These are phyloP conservation scores for Candida taoyuanica DNA, from an alignment of 805 yeast species.

Conservation along the genomic window DNA sequence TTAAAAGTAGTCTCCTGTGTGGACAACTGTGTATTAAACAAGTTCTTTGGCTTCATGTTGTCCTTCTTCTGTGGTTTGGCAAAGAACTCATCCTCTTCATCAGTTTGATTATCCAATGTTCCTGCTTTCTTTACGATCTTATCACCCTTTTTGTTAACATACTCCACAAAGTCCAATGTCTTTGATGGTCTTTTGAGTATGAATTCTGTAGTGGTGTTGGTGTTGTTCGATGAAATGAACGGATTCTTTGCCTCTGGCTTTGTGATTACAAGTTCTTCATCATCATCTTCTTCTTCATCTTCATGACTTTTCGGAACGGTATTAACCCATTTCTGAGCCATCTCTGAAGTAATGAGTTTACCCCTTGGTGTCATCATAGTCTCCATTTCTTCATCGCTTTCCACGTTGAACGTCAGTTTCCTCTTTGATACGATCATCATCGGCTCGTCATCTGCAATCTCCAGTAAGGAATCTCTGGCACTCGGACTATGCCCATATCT, in stretches of 20 bases:
- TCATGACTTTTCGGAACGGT: slow-evolving; percentile 13
- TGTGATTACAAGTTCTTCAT: slow-evolving; percentile 15
- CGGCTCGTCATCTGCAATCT: slow-evolving; percentile 4
- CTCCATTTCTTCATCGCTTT: slow-evolving; percentile 10
- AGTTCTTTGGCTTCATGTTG: slow-evolving; percentile 26
- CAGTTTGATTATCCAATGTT: slow-evolving; percentile 3
- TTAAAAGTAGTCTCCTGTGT: background rate
- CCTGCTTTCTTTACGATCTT: slow-evolving; percentile 21
- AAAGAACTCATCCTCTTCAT: slow-evolving; percentile 3
- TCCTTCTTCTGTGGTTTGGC: slow-evolving; percentile 1
- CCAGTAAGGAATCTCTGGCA: background rate
- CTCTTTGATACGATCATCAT: slow-evolving; percentile 7
- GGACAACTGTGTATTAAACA: slow-evolving; percentile 21
- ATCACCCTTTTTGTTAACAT: slow-evolving; percentile 33
- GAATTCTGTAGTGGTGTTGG: slow-evolving; percentile 9
- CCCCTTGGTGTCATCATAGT: slow-evolving; percentile 31
- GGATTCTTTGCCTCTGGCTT: slow-evolving; percentile 20
- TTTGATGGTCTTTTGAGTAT: slow-evolving; percentile 10
- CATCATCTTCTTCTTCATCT: slow-evolving; percentile 20
- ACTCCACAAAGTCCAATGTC: slow-evolving; percentile 25
- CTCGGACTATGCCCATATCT: slow-evolving; percentile 6
- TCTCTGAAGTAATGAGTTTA: slow-evolving; percentile 29
- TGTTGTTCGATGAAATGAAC: slow-evolving; percentile 11
- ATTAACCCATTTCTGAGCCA: slow-evolving; percentile 33
- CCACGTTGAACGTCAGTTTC: slow-evolving; percentile 14